Base-by-base conservation (phyloP, 1,139 yeast species). In the Zygosaccharomyces pseudobailii region DNA sequence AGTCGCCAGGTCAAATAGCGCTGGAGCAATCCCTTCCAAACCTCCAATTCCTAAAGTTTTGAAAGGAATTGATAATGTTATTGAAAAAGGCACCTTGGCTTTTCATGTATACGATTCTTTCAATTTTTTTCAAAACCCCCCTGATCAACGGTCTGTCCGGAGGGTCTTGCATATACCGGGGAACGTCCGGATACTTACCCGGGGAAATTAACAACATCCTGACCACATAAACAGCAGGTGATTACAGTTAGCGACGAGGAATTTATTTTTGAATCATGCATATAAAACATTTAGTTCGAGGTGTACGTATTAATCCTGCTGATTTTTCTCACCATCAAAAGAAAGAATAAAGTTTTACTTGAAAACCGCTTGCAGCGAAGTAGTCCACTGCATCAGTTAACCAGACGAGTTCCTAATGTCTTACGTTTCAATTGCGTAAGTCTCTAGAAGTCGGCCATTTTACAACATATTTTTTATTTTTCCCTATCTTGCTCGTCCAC, bases 121-220 rank as follows among this genome's bases (percentile, higher is more conserved):
- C 22, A 8, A 19, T 27, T 38, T 38, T 30, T 24, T 24, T 24
- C 27, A 24, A 24, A 21, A 13, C 7, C 41, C 41, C 41, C 41
- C 32, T 38, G 41, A 38, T 38, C 13, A 21, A 27, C 23, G 7
- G 24, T 20, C 6, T 24, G 41, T 38, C 41, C 33, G 41, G 24
- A 22, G 20, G 30, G 6, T 20, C 13, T 8, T 2, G 8, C 6
- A 9, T 19, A 23, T 17, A 13, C 19, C 36, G 8, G 36, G 31
- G 34, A 6, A 33, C 17, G 27, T 20, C 25, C 37, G 23, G 13
- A 24, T 24, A 6, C 1, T 24, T 24, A 24, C 27, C 27, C 27
- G 27, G 27, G 9, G 9, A 8, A 6, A 2, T 24, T 6, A 2
- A 2, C 27, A 1, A 24, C 1, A 8, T 6, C 9, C 9, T 6